These are phyloP conservation scores for Ophiostoma sp. DNA, from an alignment of 2,329 filamentous ascomycete species.

Conservation along the genomic window DNA sequence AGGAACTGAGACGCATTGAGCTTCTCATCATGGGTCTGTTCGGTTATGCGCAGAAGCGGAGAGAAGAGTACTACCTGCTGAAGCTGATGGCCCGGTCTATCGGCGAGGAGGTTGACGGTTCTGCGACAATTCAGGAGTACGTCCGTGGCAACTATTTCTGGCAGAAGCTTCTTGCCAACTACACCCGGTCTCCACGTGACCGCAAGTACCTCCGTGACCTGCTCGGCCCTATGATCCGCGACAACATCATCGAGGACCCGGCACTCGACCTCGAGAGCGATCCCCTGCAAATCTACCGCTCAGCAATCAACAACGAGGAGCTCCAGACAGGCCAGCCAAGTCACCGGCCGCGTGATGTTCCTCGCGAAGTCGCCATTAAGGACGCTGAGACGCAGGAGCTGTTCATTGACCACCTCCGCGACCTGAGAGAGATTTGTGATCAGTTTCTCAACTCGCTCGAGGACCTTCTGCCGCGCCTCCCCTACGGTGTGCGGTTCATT, in stretches of 20 bases:
- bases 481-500: conserved; percentile 85
- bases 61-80: conserved; percentile 93
- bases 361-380: conserved; percentile 88
- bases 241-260: conserved; percentile 89
- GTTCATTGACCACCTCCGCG: conserved; percentile 91
- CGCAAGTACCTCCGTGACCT: conserved; percentile 87
- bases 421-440: conserved; percentile 89
- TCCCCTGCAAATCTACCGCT: conserved; percentile 93
- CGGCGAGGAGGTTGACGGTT: conserved; percentile 75
- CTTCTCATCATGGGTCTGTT: conserved; percentile 94
- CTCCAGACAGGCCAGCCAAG: conserved; percentile 83
- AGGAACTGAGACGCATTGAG: conserved; percentile 87
- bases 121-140: conserved; percentile 72
- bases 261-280: conserved; percentile 92
- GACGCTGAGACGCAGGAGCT: conserved; percentile 86
- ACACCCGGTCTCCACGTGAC: conserved; percentile 84
- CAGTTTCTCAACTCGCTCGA: conserved; percentile 80
- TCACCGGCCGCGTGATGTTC: conserved; percentile 73
- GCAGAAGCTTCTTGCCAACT: conserved; percentile 78
- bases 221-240: conserved; percentile 75
- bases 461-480: conserved; percentile 79
- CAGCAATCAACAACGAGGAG: conserved; percentile 95
- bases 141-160: conserved; percentile 89
- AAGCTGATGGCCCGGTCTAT: conserved; percentile 80
- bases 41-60: conserved; percentile 91